These are phyloP conservation scores for Nicotiana knightiana DNA, from an alignment of 257 asterid species.

Conservation along the genomic window DNA sequence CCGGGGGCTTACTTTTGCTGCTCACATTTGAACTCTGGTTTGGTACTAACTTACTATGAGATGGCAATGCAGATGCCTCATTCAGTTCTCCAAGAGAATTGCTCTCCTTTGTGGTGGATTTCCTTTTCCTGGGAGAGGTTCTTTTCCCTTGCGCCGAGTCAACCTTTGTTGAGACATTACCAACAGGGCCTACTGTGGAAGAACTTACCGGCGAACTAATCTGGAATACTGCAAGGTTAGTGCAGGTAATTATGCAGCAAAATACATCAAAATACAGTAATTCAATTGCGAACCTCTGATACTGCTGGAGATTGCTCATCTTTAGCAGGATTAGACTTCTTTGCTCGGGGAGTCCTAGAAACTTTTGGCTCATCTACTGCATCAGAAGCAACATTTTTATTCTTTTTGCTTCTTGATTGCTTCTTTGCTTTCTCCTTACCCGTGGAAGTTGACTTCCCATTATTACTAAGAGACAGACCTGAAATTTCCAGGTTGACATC, in stretches of 20 bases:
- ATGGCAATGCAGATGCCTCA: conserved; percentile 18
- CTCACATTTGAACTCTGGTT: conserved; percentile 19
- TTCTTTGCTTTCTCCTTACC: conserved; percentile 36
- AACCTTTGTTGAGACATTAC: conserved; percentile 25
- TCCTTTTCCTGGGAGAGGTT: conserved; percentile 31
- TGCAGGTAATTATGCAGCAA: conserved; percentile 16
- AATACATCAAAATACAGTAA: conserved; percentile 13
- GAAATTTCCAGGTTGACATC: conserved; percentile 14
- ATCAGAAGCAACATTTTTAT: conserved; percentile 28
- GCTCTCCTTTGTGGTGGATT: conserved; percentile 26
- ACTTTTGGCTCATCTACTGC: conserved; percentile 23
- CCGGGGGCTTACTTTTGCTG: conserved; percentile 27
- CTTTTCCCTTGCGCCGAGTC: conserved; percentile 25
- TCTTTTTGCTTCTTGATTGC: conserved; percentile 42
- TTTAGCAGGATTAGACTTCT: conserved; percentile 24
- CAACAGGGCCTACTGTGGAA: conserved; percentile 28
- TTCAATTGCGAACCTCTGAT: conserved; percentile 41
- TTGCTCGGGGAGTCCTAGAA: conserved; percentile 31
- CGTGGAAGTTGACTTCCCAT: conserved; percentile 21
- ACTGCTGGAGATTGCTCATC: conserved; percentile 26
- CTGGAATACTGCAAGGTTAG: conserved; percentile 36
- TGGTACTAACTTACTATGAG: conserved; percentile 23
- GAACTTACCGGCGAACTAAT: conserved; percentile 23
- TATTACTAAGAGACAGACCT: conserved; percentile 12
- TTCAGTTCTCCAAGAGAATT: conserved; percentile 18